These are phyloP conservation scores for Erythrophleum fordii DNA, from an alignment of 306 rosid species.

Conservation along the genomic window DNA sequence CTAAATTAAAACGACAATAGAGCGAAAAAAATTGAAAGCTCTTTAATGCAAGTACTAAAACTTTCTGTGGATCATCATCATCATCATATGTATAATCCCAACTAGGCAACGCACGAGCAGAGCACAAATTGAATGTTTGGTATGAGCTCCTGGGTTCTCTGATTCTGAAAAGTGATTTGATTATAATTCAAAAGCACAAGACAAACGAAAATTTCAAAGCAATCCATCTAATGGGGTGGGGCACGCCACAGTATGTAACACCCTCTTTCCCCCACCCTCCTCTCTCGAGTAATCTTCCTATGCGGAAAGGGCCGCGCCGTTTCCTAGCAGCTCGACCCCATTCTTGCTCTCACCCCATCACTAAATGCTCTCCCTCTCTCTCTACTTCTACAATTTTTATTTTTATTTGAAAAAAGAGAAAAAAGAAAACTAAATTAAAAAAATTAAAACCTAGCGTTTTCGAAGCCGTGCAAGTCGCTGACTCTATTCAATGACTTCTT, in stretches of 20 bases:
- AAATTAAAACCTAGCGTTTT: conserved; percentile 80
- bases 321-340: conserved; percentile 43
- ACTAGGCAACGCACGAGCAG: not conserved
- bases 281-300: conserved; percentile 11
- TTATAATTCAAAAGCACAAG: not conserved
- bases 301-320: conserved; percentile 50
- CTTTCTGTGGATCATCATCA: not conserved
- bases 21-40: conserved; percentile 18
- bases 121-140: not conserved
- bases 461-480: conserved; percentile 88
- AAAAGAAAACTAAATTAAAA: not conserved
- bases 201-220: conserved; percentile 41
- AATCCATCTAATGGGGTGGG: conserved; percentile 42
- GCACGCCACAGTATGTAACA: conserved; percentile 20
- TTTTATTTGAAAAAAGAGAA: not conserved
- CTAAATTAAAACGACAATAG: too few species aligned
- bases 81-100: not conserved
- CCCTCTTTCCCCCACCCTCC: not conserved
- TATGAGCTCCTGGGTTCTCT: not conserved
- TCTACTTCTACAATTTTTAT: not conserved
- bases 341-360: conserved; percentile 40
- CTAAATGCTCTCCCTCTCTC: not conserved
- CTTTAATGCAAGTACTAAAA: conserved; percentile 8
- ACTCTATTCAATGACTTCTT: conserved; percentile 80
- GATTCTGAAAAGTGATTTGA: not conserved